Evolutionary conservation across 148 eudicot species (phyloP).

Genomic region (Talinum fruticosum): DNA sequence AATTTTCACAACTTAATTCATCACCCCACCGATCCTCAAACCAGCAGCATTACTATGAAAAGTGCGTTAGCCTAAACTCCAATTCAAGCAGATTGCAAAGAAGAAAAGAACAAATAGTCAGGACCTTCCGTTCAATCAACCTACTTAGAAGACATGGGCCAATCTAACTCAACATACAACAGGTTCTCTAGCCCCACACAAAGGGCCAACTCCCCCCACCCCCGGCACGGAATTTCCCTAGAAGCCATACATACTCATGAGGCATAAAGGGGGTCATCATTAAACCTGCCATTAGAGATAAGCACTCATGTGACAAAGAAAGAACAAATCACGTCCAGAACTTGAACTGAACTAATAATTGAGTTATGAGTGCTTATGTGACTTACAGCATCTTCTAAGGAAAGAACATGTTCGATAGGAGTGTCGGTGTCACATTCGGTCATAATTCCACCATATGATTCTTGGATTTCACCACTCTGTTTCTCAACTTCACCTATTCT

Average conservation of each 20-base stretch:
- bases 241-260: neutral
- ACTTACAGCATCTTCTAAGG: conserved; percentile 89
- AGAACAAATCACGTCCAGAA: neutral
- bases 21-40: too few relatives aligned
- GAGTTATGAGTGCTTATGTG: neutral
- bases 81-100: neutral
- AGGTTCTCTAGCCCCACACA: neutral
- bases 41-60: too few relatives aligned
- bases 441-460: conserved; percentile 77
- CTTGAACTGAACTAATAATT: neutral
- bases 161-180: neutral
- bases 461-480: conserved; percentile 77
- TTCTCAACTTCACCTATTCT: conserved; percentile 66
- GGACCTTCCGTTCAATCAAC: neutral
- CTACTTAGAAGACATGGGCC: neutral
- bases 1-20: too few relatives aligned
- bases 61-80: neutral
- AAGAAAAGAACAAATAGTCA: neutral
- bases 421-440: conserved; percentile 72
- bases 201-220: neutral
- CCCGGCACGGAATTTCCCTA: neutral
- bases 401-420: conserved; percentile 56
- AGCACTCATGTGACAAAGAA: neutral
- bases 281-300: neutral
- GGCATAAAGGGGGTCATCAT: neutral